phyloP scores from a whole-genome alignment of 331 rosid genomes.

The Pyracantha coccinea region DNA sequence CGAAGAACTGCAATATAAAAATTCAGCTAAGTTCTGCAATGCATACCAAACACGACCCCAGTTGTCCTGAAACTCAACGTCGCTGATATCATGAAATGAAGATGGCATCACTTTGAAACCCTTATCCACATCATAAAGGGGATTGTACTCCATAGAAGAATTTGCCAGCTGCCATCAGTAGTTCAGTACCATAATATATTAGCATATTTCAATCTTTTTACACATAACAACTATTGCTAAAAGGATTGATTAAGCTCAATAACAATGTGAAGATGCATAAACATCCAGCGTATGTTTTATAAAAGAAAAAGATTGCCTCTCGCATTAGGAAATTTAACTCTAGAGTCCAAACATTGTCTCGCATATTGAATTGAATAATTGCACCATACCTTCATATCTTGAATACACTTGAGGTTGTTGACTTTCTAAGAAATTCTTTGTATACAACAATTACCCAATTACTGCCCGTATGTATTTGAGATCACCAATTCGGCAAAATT shows the following conservation, averaged over 20 bases:
- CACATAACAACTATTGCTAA: background rate
- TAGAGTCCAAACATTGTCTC: background rate
- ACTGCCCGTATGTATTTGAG: background rate
- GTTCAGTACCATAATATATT: background rate
- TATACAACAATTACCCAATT: background rate
- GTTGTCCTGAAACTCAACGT: conserved; percentile 86
- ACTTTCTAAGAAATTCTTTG: background rate
- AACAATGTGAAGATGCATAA: too few relatives aligned
- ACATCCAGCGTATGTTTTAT: background rate
- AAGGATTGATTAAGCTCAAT: background rate
- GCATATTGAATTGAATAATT: background rate
- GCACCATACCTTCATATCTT: background rate
- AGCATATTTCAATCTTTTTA: conserved; percentile 1
- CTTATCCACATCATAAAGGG: conserved; percentile 70
- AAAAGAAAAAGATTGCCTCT: background rate
- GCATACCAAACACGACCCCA: conserved; percentile 97
- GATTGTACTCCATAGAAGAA: conserved; percentile 67
- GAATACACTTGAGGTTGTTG: background rate
- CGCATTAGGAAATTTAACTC: background rate
- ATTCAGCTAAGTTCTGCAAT: background rate
- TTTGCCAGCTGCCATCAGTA: conserved; percentile 52
- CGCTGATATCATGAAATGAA: conserved; percentile 90
- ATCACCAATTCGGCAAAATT: background rate
- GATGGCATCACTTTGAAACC: conserved; percentile 81
- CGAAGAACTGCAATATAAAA: background rate